Evolutionary conservation across 2,329 filamentous ascomycete species (phyloP), one percentile per base, ranked within the genome.

Genomic region (Paecilomyces sp.): DNA sequence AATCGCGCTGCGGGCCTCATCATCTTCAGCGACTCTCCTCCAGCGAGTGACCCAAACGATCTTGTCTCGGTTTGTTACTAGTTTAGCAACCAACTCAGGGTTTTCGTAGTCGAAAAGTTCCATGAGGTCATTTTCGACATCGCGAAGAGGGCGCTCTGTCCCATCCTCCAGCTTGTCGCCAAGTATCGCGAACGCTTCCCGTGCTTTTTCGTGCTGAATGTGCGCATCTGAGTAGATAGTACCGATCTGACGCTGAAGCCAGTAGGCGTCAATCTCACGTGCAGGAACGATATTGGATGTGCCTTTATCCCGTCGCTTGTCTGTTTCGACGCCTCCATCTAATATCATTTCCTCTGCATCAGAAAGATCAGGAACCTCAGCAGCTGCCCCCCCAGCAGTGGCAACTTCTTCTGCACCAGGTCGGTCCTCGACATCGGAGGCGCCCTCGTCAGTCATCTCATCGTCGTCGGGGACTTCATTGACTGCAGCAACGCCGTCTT

Each of bases 81-180:
- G 83, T 74, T 91, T 93, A 64, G 91, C 88, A 28, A 97, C 94
- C 58, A 97, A 83, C 64, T 97, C 92, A 62, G 95, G 91, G 70
- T 97, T 90, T 68, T 97, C 93, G 69, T 96, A 99, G 69, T 99
- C 94, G 67, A 99, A 97, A 0, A 99, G 83, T 68, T 97, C 94
- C 90, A 97, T 97, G 60, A 99, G 82, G 63, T 99, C 94, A 74
- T 99, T 99, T 71, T 99, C 94, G 59, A 97, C 92, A 70, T 99
- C 93, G 68, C 93, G 88, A 31, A 97, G 80, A 13, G 90, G 84
- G 74, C 90, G 92, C 69, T 95, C 91, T 61, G 93, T 88, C 15
- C 89, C 92, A 58, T 89, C 88, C 56, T 84, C 73, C 7, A 87
- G 83, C 63, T 88, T 83, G 53, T 90, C 92, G 31, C 90, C 89